Evolutionary conservation across 306 rosid species (phyloP), one percentile per base, ranked within the genome.

Genomic region (Alnus rubra): DNA sequence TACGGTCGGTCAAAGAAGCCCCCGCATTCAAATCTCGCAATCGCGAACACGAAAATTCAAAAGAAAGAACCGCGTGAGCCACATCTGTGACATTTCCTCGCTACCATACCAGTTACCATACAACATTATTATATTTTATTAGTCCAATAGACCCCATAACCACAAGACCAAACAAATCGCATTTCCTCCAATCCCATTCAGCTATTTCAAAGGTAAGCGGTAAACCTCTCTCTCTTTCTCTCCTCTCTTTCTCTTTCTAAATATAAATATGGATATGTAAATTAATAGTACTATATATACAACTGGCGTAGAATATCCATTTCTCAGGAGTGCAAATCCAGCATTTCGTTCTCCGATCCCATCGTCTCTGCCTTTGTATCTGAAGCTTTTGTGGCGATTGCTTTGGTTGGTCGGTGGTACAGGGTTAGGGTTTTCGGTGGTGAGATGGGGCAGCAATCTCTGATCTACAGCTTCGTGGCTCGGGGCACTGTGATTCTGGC

Each of bases 401-500:
- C 11, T 12, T 15, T 14, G 62, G 23, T 77, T 67, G 60, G 12
- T 52, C 8, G 63, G 7, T 58, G 44, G 11, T 39, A 2, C 47
- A 56, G 68, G 70, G 78, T 68, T 74, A 67, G 83, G 81, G 79
- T 75, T 87, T 80, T 80, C 75, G 67, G 79, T 52, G 65, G n/a
- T 54, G 65, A 87, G 52, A 89, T 94, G 98, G 97, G 94, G 76
- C 94, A 94, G 63, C 97, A 94, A 82, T 84, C 94, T 76, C 80
- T 94, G 94, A 94, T 94, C 88, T 94, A 94, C 75, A 94, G 98
- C 87, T 92, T 94, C 78, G 98, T 94, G 73, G 96, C 98, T 74
- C 91, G 98, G 58, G 98, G 98, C 18, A 88, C 87, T 42, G 73
- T 89, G 78, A n/a, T 94, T 69, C 93, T 94, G 47, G 93, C 91